These are phyloP conservation scores for Citrus glauca DNA, from an alignment of 345 rosid genomes.

Conservation along the genomic window DNA sequence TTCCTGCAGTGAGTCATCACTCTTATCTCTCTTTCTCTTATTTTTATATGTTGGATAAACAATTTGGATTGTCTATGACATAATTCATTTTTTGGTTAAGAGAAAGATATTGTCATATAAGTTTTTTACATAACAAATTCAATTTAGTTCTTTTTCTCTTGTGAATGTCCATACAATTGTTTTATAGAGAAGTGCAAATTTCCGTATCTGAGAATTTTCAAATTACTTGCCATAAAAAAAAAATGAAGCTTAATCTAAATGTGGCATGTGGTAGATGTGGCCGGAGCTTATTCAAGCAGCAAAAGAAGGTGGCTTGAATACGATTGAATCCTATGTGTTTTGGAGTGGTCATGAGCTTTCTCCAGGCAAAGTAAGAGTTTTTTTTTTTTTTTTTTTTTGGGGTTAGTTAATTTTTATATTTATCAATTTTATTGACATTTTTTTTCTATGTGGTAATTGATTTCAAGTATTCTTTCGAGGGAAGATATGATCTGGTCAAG, in stretches of 20 bases:
- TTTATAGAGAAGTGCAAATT: too few species aligned
- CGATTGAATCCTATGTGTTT: conserved; percentile 82
- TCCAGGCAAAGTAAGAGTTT: conserved; percentile 49
- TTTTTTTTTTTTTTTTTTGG: too few species aligned
- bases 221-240: too few species aligned
- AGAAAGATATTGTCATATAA: too few species aligned
- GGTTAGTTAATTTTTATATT: background rate
- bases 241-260: background rate
- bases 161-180: too few species aligned
- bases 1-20: conserved; percentile 31
- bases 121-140: too few species aligned
- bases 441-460: background rate
- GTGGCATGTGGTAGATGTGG: conserved; percentile 65
- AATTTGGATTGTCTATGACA: too few species aligned
- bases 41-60: background rate
- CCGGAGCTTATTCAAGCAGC: conserved; percentile 78
- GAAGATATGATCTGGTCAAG: conserved; percentile 84
- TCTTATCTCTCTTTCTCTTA: background rate
- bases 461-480: conserved; percentile 66
- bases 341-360: conserved; percentile 94
- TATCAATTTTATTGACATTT: background rate
- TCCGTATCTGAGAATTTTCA: background rate
- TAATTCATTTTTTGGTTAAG: background rate
- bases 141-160: too few species aligned
- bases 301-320: conserved; percentile 82